Percentiles rank a stretch among this genome's conserved stretches.
Evolutionary conservation across 2,329 filamentous ascomycete species (phyloP).

Genomic region (Malbranchea zuffiana): DNA sequence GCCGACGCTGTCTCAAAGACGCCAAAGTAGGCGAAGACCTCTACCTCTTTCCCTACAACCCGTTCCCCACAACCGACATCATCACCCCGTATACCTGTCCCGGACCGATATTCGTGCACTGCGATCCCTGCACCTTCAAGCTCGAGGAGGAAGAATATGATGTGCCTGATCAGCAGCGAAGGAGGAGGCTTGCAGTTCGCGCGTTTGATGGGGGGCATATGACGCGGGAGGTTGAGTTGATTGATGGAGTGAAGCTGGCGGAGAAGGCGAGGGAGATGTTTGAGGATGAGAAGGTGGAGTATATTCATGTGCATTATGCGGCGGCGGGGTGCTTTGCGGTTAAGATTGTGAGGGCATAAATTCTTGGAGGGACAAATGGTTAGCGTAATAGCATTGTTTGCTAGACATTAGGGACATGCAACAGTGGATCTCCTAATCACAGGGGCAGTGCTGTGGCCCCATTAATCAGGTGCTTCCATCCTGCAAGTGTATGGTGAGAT

Average conservation of each 20-base stretch:
- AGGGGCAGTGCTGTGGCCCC: no score
- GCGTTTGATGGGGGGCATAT: conserved; percentile 6
- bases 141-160: background rate
- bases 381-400: no score
- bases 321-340: conserved; percentile 11
- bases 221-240: conserved; percentile 5
- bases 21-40: conserved; percentile 2
- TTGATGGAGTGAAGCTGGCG: conserved; percentile 5
- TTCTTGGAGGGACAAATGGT: no score
- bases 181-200: background rate
- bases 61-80: background rate
- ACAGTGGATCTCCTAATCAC: no score
- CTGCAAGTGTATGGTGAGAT: no score
- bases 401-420: no score
- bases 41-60: conserved; percentile 7
- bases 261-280: conserved; percentile 1
- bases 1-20: conserved; percentile 7
- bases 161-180: background rate
- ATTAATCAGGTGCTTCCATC: no score
- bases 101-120: conserved; percentile 7
- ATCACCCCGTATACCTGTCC: conserved; percentile 2
- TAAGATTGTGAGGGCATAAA: conserved; percentile 1
- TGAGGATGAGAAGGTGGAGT: conserved; percentile 1
- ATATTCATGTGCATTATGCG: conserved; percentile 9
- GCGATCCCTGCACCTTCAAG: conserved; percentile 1